phyloP scores from a whole-genome alignment of 306 rosid species.

The Sindora glabra region DNA sequence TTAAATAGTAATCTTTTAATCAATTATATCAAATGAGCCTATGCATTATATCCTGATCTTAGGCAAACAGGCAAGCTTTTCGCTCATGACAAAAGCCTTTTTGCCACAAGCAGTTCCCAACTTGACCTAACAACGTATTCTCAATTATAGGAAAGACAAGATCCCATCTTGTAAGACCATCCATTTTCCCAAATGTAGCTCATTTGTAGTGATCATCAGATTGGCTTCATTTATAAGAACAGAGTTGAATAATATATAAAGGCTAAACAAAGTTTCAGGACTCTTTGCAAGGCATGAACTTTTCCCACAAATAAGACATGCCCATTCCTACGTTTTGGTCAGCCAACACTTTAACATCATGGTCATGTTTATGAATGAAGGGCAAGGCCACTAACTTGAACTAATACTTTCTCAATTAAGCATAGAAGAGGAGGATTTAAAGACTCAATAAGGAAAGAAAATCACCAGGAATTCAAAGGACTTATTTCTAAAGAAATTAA shows the following conservation, averaged over 20 bases:
- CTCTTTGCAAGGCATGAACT: background rate
- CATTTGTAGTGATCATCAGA: background rate
- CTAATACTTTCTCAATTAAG: background rate
- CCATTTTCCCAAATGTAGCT: background rate
- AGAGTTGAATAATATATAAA: background rate
- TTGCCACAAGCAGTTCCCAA: background rate
- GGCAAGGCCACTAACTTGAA: slow-evolving; percentile 1
- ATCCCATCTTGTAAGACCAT: background rate
- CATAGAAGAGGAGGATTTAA: background rate
- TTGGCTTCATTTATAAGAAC: background rate
- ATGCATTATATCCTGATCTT: too few relatives aligned
- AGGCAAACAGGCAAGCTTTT: background rate
- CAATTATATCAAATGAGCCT: background rate
- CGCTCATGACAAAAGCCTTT: background rate
- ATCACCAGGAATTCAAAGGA: background rate
- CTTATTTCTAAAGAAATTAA: background rate
- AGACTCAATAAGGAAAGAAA: background rate
- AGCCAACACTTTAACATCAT: background rate
- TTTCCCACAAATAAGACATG: background rate
- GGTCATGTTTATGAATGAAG: background rate
- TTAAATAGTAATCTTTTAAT: background rate
- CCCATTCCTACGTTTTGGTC: background rate
- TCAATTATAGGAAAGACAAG: background rate
- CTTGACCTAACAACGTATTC: background rate
- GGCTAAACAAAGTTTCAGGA: too few relatives aligned